Conservation (phyloP, 1,284 basidiomycete genomes). For the Boletus sp. region DNA sequence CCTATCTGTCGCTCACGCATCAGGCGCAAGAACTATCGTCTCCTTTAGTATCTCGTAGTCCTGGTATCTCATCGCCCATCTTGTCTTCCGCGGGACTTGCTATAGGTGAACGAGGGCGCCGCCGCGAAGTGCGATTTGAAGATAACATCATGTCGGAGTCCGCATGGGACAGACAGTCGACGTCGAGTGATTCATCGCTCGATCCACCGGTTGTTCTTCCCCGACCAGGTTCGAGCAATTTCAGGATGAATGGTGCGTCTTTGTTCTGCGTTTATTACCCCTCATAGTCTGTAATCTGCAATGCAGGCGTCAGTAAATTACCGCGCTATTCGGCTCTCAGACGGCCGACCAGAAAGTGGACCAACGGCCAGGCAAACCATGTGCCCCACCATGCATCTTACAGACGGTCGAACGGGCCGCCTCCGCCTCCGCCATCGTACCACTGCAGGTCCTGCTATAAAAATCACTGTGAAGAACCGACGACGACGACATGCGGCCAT, state of each 20-base stretch:
- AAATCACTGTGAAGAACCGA: conserved; percentile 33
- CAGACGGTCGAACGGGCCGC: conserved; percentile 12
- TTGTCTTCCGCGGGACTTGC: conserved; percentile 32
- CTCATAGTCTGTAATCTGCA: background rate
- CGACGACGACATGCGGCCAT: conserved; percentile 35
- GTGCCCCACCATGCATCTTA: background rate
- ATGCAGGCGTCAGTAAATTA: conserved; percentile 30
- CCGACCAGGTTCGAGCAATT: conserved; percentile 11
- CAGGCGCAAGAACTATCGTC: conserved; percentile 14
- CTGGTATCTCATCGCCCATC: conserved; percentile 28
- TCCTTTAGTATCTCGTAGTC: conserved; percentile 16
- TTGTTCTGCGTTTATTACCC: background rate
- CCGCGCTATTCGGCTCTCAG: conserved; percentile 32
- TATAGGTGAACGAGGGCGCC: conserved; percentile 26
- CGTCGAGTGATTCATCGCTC: conserved; percentile 32
- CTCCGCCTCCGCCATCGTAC: conserved; percentile 27
- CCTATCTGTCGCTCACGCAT: conserved; percentile 32
- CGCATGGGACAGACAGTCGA: conserved; percentile 32
- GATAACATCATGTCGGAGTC: conserved; percentile 32
- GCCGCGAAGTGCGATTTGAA: conserved; percentile 35
- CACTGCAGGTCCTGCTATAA: conserved; percentile 33
- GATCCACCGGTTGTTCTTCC: conserved; percentile 24
- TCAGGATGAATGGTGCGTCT: conserved; percentile 22
- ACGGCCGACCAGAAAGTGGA: conserved; percentile 20
- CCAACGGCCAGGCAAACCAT: conserved; percentile 14